Conservation (phyloP, 1,284 basidiomycete species). For the Trametes sp. region DNA sequence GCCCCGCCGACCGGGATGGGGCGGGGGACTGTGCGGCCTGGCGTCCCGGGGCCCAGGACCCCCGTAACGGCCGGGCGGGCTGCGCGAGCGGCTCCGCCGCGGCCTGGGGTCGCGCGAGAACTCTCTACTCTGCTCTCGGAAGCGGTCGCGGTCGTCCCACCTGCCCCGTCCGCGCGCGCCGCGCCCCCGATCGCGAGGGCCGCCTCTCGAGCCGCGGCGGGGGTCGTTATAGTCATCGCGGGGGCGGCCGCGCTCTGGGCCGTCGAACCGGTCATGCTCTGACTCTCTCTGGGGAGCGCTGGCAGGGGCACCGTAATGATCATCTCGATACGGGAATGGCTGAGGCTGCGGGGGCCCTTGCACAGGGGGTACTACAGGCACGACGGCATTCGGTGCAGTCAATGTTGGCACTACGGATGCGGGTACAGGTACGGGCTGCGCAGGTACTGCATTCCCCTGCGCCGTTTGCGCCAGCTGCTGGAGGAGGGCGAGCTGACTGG, state of each 20-base stretch:
- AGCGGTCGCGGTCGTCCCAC: slow-evolving; percentile 55
- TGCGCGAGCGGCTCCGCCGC: slow-evolving; percentile 72
- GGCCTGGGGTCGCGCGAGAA: slow-evolving; percentile 42
- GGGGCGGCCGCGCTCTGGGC: slow-evolving; percentile 56
- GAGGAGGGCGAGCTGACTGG: slow-evolving; percentile 70
- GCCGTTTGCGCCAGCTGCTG: slow-evolving; percentile 76
- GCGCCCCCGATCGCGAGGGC: slow-evolving; percentile 54
- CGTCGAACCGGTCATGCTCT: slow-evolving; percentile 55
- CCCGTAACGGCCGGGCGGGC: slow-evolving; percentile 62
- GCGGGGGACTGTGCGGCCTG: slow-evolving; percentile 64
- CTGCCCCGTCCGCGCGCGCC: slow-evolving; percentile 53
- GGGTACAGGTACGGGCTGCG: slow-evolving; percentile 41
- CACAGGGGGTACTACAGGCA: slow-evolving; percentile 43
- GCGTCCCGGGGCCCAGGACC: slow-evolving; percentile 48
- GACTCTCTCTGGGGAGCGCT: slow-evolving; percentile 49
- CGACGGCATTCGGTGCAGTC: slow-evolving; percentile 41
- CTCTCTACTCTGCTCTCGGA: slow-evolving; percentile 48
- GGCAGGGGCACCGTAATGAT: slow-evolving; percentile 45
- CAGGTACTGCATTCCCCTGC: slow-evolving; percentile 47
- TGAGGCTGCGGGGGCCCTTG: slow-evolving; percentile 45
- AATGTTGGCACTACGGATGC: slow-evolving; percentile 44
- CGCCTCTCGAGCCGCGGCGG: slow-evolving; percentile 45
- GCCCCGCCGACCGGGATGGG: slow-evolving; percentile 42
- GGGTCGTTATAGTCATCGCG: slow-evolving; percentile 40
- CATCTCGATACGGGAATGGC: slow-evolving; percentile 51